Percentiles rank a stretch among this genome's conserved stretches.
Evolutionary conservation across 768 basidiomycete species (phyloP).

Genomic region (Kwoniella botswanensis): DNA sequence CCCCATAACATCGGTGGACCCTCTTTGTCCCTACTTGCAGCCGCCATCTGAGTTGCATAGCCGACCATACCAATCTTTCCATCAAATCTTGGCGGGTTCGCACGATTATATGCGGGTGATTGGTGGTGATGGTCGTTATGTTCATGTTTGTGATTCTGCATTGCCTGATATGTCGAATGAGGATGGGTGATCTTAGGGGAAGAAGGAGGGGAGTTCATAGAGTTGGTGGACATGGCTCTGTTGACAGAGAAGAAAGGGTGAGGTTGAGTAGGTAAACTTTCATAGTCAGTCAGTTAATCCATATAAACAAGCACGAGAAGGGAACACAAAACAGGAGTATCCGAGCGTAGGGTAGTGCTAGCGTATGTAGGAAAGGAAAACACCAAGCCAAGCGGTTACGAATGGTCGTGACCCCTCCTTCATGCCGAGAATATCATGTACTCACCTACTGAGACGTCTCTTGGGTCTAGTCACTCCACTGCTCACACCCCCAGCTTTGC

Average conservation of each 20-base stretch:
- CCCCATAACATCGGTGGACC: constrained; percentile 47
- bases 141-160: constrained; percentile 21
- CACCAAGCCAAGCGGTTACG: background rate
- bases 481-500: constrained; percentile 43
- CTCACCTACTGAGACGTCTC: constrained; percentile 48
- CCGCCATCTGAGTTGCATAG: constrained; percentile 15
- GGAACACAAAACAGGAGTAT: background rate
- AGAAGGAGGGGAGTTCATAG: constrained; percentile 38
- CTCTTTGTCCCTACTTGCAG: constrained; percentile 27
- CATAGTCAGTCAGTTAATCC: constrained; percentile 38
- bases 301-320: background rate
- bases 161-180: constrained; percentile 34
- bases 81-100: constrained; percentile 29
- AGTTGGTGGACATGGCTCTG: constrained; percentile 34
- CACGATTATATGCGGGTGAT: constrained; percentile 12
- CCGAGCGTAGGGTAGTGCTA: background rate
- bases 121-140: constrained; percentile 15
- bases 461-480: constrained; percentile 46
- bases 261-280: constrained; percentile 45
- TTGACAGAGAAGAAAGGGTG: constrained; percentile 40
- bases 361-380: background rate
- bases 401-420: too few relatives aligned
- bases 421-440: background rate
- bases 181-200: constrained; percentile 36
- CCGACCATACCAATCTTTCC: constrained; percentile 29